Evolutionary conservation across 495 filamentous ascomycete species (phyloP), one percentile per base, ranked within the genome.

Genomic region (Penicillium robsamsonii): DNA sequence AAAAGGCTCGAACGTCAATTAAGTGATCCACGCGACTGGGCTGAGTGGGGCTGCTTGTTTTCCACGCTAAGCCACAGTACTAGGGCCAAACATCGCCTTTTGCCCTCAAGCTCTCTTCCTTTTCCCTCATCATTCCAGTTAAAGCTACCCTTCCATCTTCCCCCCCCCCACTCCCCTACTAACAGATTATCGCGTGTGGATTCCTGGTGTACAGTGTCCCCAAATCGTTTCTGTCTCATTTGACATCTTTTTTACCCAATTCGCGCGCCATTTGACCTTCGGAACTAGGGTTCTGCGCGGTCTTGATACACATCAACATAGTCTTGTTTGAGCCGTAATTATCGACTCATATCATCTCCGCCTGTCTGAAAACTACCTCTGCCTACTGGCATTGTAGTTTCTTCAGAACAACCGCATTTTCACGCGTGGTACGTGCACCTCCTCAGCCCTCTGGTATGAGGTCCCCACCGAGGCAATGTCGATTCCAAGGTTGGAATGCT

Each of bases 11-110:
- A 43, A 45, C 8, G 31, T 40, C 52, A 54, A 38, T 46, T 40
- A 7, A 22, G 41, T 46, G 43, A 58, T 63, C 56, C 66, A 64
- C 72, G 71, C 71, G 72, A 63, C 69, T 66, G 55, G 22, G 50
- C 56, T 57, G 66, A 68, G 75, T 76, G 75, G 74, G 73, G 74
- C 71, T 63, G 63, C 67, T 64, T 55, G 61, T 63, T 69, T 75
- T 75, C 67, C 73, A 71, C 75, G 75, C 75, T 78, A 79, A 38
- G 55, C 70, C 70, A 31, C 45, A 15, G 45, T 64, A 70, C 56
- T 76, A 74, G 73, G 73, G 73, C 75, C 75, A 77, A 77, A 77
- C 73, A 77, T 73, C 70, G 61, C 67, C 71, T 72, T 71, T 64
- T 69, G 70, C 69, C 74, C 63, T 75, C 67, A 66, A 67, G 58